phyloP scores from a whole-genome alignment of 331 rosid species.

The Phaseolus coccineus region DNA sequence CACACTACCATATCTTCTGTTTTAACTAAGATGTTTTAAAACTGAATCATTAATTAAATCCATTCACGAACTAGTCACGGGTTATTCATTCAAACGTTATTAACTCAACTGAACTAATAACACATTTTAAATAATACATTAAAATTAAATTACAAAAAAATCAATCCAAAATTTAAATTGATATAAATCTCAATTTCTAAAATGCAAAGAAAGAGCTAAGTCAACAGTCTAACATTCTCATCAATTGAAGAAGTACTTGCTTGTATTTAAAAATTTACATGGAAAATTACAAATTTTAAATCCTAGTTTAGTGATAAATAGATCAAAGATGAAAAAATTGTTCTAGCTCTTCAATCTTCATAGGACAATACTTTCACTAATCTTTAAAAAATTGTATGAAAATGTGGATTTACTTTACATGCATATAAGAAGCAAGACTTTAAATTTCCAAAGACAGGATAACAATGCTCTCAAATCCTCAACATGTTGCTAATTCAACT shows the following conservation, averaged over 20 bases:
- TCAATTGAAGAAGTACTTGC: neutral
- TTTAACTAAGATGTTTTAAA: no score
- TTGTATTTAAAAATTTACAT: neutral
- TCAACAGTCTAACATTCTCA: neutral
- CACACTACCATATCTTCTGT: no score
- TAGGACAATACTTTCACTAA: neutral
- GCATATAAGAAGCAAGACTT: constrained; percentile 1
- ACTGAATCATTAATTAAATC: no score
- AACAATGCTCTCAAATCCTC: constrained; percentile 5
- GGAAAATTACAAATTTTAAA: neutral
- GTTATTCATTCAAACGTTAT: no score
- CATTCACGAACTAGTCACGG: no score
- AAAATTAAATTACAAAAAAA: no score
- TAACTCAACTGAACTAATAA: no score
- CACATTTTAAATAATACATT: no score
- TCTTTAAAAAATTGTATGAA: constrained; percentile 1
- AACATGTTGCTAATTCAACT: constrained; percentile 10
- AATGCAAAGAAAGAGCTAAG: neutral
- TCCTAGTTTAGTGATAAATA: neutral
- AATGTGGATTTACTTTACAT: neutral
- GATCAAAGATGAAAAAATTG: neutral
- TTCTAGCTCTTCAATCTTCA: neutral
- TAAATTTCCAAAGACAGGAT: constrained; percentile 1
- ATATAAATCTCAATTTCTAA: neutral
- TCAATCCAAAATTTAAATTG: no score